Base-by-base conservation (phyloP, 1,284 basidiomycete species). In the Earliella scabrosa region DNA sequence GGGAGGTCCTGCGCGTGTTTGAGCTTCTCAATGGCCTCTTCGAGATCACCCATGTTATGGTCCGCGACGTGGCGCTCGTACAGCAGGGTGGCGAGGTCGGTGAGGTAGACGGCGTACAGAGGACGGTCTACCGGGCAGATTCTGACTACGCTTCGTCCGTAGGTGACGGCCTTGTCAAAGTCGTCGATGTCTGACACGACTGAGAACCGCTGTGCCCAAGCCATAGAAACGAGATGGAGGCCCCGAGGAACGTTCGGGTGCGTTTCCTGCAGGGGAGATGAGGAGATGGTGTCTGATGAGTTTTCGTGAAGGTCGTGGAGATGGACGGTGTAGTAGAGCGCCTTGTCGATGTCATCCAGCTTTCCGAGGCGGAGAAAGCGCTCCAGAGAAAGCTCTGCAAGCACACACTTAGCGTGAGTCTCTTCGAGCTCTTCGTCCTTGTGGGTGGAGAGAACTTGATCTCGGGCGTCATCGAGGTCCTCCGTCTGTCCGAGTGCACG, bases 161-260 rank as follows among this genome's bases (percentile, higher is more conserved):
- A 24, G 8, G 35, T 40, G 3, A 55, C 48, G 29, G 54, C 47
- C 3, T n/a, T 9, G 27, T 54, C 52, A 24, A 49, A 45, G 40
- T 54, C 52, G 21, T 32, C 43, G 21, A 50, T 34, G 38, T 55
- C 48, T 27, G 39, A 45, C 9, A 50, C 54, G 16, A 50, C 43
- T 27, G 41, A 29, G 49, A 50, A 55, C 16, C 49, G 47, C 24
- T 50, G 32, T 7, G 54, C 48, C 18, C n/a, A 26, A 10, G 35
- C 10, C 18, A 46, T 35, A 3, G 54, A 41, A 10, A 40, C 10
- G 21, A 55, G 5, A 16, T 34, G 23, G 13, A 45, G 36, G 6
- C 43, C 46, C 2, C 48, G 49, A 16, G 36, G 4, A 5, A 43
- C 41, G 13, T 55, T 44, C 3, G 47, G 54, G 23, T 50, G 54